Evolutionary conservation across 164 flowering plant species (phyloP), one percentile per base, ranked within the genome.

Genomic region (Aristolochia fimbriata): DNA sequence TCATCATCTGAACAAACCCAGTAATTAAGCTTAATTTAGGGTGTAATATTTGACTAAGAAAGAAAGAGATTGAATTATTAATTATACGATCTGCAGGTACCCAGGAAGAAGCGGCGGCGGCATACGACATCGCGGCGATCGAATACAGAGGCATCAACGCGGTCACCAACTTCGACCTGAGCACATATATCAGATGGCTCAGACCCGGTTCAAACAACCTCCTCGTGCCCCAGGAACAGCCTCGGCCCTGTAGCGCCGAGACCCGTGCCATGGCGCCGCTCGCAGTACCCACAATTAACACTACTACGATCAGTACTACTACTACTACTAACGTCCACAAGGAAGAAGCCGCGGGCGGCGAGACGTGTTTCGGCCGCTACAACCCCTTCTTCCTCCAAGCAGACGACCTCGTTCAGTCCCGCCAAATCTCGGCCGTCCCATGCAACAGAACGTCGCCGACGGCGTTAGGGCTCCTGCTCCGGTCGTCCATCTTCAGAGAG

Each of bases 71-170:
- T n/a, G n/a, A n/a, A n/a, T n/a, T n/a, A n/a, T n/a, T n/a, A n/a
- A n/a, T n/a, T n/a, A n/a, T n/a, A n/a, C n/a, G n/a, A 37, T 1
- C 37, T 71, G 30, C 47, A 86, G 92, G 85, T 67, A 86, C 92
- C 15, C 88, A 83, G 73, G 92, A 86, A 65, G 88, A 82, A 67
- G 88, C 93, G 19, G 93, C 88, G 51, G 77, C 68, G 16, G 93
- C 87, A 2, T 83, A 86, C 50, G 92, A 86, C 52, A 79, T 86
- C 19, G 87, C 88, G 24, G 88, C 92, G 53, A 83, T 82, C 0
- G 85, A 82, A 58, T 82, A 80, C 62, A 68, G 89, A 74, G 93
- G 88, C 48, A 76, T 77, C 55, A 82, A 83, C 58, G 87, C 87
- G 33, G 83, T 82, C 14, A 86, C 89, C 53, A 86, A 86, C 66